Evolutionary conservation across 1,284 basidiomycete genomes (phyloP), one percentile per base, ranked within the genome.

Genomic region (Ustilago xerochloae): DNA sequence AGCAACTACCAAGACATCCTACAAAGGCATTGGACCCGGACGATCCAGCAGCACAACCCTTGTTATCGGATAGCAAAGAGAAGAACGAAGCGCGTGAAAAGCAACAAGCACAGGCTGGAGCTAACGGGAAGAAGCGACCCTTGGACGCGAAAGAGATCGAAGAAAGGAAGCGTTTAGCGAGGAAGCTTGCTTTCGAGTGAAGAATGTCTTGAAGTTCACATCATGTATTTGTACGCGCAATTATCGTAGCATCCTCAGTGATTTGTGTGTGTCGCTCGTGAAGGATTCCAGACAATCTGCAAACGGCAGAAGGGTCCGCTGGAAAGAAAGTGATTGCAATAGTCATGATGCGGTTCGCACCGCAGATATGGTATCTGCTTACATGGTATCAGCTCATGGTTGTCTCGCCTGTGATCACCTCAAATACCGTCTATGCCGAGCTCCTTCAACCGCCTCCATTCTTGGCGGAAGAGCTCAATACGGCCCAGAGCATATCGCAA

Each of bases 401-500:
- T 33, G 32, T 10, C 32, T 9, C 9, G 32, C 32, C 32, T 33
- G 2, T 15, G 16, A 2, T 15, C 4, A 18, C 10, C 26, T 61
- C 30, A 73, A 33, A 73, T 67, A 26, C 30, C 53, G 22, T 69
- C 65, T 16, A 68, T 52, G 10, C 71, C 71, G 15, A 69, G 15
- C 13, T 66, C 41, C 26, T 59, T 51, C 29, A 78, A 75, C 43
- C 46, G 56, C 12, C 24, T 49, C 13, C 81, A 69, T 48, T 81
- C 80, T 6, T 63, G 54, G 1, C 80, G 75, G 72, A 82, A 82
- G 4, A 81, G 65, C 51, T 82, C 81, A 36, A 82, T 72, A 29
- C 81, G 70, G 13, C 80, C 78, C 13, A 82, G 65, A 7, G 80
- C 69, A 47, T 80, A 82, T 15, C 81, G 78, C 41, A 81, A 43